Evolutionary conservation across 495 filamentous ascomycete genomes (phyloP), one percentile per base, ranked within the genome.

Genomic region (Tuber melanosporum): DNA sequence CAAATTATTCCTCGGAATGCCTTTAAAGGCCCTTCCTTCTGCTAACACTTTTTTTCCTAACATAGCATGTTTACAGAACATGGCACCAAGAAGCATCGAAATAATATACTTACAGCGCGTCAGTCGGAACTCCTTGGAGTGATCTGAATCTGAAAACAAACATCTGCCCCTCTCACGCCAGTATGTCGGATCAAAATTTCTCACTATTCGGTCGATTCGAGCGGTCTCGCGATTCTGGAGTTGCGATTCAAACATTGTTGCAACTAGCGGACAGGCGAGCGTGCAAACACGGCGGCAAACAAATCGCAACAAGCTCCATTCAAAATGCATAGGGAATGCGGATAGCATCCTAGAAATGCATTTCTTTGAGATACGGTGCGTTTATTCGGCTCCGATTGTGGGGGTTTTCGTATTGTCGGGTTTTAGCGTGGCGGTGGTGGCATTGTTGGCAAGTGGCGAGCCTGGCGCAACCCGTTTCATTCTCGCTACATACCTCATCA

Each of bases 171-270:
- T 66, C 62, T 22, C 42, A 46, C 8, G 8, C 42, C 42, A 32
- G 42, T 72, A 73, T 62, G 46, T 52, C 72, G 42, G 36, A 71
- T 42, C 42, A 52, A 47, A 47, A 36, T 44, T 72, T 71, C 26
- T 76, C 45, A 42, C 42, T 47, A 15, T 44, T 72, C 57, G 43
- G 70, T 80, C 76, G 71, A 57, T 45, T 73, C 73, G 74, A 52
- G 36, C 71, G 49, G 71, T 32, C 45, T 45, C 46, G 78, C 57
- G n/a, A 49, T 66, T 52, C 41, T 77, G 42, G 66, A 62, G 20
- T 45, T 71, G 47, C 71, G 77, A 76, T 80, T 80, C 78, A 75
- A 76, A 49, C 73, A 70, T 44, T 66, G 76, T 75, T 71, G 75
- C 75, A 69, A 71, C 70, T 74, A 36, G 57, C 57, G 57, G 26